Evolutionary conservation across 371 early-diverging fungal genomes (phyloP).

Genomic region (Choanephora cucurbitarum): DNA sequence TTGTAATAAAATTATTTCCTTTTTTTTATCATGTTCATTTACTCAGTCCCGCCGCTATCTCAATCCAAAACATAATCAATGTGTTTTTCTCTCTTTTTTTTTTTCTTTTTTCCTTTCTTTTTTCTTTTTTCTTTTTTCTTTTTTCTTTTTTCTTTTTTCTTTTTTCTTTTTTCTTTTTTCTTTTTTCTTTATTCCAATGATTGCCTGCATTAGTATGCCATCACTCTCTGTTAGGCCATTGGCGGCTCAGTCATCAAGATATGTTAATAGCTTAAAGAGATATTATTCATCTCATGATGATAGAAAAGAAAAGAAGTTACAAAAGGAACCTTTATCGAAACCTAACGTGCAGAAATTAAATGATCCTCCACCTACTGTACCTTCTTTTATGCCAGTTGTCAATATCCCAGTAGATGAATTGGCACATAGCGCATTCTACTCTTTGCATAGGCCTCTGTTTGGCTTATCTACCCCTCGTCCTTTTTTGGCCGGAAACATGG

Average conservation of each 20-base stretch:
- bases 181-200: conserved; percentile 3
- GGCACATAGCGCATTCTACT: conserved; percentile 51
- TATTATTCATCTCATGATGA: conserved; percentile 7
- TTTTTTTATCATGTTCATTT: conserved; percentile 1
- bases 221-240: conserved; percentile 1
- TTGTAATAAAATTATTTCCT: conserved; percentile 5
- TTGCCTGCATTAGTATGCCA: conserved; percentile 2
- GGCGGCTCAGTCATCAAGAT: too few relatives aligned
- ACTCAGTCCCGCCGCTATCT: not conserved
- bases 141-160: not conserved
- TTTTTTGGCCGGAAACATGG: conserved; percentile 14
- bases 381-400: conserved; percentile 39
- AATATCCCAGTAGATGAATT: conserved; percentile 49
- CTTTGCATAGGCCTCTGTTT: conserved; percentile 44
- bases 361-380: conserved; percentile 11
- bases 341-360: conserved; percentile 2
- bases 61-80: not conserved
- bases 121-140: not conserved
- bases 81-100: not conserved
- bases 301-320: conserved; percentile 7
- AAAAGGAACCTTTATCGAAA: conserved; percentile 4
- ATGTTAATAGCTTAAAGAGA: not conserved
- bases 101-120: not conserved
- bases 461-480: conserved; percentile 23
- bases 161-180: not conserved